Base-by-base conservation (phyloP, 441 rosid genomes). In the Erodium trifolium region DNA sequence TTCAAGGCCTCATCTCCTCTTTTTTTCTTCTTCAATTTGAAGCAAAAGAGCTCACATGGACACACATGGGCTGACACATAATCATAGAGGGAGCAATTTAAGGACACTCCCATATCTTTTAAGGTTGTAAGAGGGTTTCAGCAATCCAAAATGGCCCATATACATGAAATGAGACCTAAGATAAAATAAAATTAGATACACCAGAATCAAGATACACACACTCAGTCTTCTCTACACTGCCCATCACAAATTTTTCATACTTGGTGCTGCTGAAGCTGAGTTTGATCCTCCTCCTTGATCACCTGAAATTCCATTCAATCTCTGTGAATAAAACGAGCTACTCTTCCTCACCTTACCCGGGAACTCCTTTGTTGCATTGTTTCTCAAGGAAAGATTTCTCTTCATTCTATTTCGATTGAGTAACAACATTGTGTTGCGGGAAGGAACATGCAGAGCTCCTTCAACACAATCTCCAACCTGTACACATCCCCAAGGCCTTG, bases 401-500 rank as follows among this genome's bases (percentile, higher is more conserved):
- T 72, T 83, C 47, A 78, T 41, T 17, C 75, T 80, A 73, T 70
- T 81, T 23, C 82, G 79, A 70, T 79, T 84, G 13, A 86, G 79
- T 39, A 81, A 57, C 69, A 78, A 29, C 78, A 78, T 75, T 2
- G 84, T 66, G 74, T 76, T 79, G 45, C 76, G 77, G 13, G 81
- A 71, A 16, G 87, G 78, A 39, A 74, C 68, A 66, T 78, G 80
- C 67, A 73, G 49, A 63, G 82, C 82, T 12, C 84, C 85, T 75
- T 83, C 84, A 1, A 82, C 83, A 57, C 81, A 79, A 51, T 83
- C 88, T 37, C 89, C 86, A 0, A 74, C 85, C 63, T 80, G 90
- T 37, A 73, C 70, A 76, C 88, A 83, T 29, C 83, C 87, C 91
- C 97, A 84, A 53, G 85, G 78, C 73, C 82, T 82, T 16, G 87